phyloP scores from a whole-genome alignment of 192 early-diverging fungal genomes.

The Coemansia sp. region DNA sequence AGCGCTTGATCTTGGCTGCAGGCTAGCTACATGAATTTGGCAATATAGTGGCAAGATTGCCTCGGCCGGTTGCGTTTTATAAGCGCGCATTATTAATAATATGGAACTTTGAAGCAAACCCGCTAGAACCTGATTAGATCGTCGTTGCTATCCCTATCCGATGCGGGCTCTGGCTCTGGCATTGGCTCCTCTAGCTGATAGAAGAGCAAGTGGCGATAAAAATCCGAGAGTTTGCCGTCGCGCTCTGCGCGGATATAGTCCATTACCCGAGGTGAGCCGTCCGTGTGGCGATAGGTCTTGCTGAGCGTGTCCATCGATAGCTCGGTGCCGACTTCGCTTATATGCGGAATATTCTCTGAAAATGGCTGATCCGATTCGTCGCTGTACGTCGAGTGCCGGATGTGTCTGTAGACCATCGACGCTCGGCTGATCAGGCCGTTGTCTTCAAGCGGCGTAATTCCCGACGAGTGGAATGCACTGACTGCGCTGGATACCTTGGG shows the following conservation, averaged over 20 bases:
- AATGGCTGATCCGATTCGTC: conserved; percentile 26
- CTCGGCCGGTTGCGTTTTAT: too few species aligned
- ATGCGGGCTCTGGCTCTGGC: too few species aligned
- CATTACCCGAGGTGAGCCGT: conserved; percentile 38
- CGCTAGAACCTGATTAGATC: conserved; percentile 15
- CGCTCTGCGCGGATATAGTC: conserved; percentile 42
- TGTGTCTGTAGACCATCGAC: conserved; percentile 16
- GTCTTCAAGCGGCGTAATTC: conserved; percentile 23
- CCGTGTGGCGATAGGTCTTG: conserved; percentile 34
- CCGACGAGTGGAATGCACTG: conserved; percentile 33
- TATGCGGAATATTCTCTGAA: conserved; percentile 41
- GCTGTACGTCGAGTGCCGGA: conserved; percentile 26
- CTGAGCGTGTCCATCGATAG: conserved; percentile 33
- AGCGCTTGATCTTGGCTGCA: too few species aligned
- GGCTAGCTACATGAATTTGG: too few species aligned
- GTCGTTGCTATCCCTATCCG: conserved; percentile 5
- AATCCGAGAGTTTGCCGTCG: conserved; percentile 34
- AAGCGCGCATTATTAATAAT: too few species aligned
- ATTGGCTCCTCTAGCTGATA: conserved; percentile 8
- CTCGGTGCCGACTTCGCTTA: conserved; percentile 34
- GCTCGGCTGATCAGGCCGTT: conserved; percentile 16
- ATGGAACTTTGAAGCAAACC: too few species aligned
- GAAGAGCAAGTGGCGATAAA: conserved; percentile 31
- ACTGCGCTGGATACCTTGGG: conserved; percentile 32
- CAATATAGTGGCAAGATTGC: too few species aligned